Conservation (phyloP, 1,139 yeast species). For the Saccharomyces pastorianus region DNA sequence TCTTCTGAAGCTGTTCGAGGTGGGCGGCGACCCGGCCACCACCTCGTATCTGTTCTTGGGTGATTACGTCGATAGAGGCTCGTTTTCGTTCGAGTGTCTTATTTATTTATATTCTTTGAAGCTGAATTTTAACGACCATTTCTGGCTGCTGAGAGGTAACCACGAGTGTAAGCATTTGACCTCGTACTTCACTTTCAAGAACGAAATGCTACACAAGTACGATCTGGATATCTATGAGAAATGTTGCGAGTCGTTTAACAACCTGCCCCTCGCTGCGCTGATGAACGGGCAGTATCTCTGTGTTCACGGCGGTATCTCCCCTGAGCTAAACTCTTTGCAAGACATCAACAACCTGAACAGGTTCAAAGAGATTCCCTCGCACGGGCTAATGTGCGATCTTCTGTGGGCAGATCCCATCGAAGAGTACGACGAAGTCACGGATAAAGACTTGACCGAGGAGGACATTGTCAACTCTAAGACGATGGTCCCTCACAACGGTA, state of each 20-base stretch:
- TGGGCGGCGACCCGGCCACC: constrained; percentile 78
- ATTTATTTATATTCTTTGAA: constrained; percentile 75
- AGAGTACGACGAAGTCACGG: constrained; percentile 68
- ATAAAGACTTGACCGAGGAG: constrained; percentile 32
- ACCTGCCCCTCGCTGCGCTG: constrained; percentile 85
- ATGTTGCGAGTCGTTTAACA: constrained; percentile 72
- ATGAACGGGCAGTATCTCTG: constrained; percentile 94
- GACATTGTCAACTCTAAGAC: background rate
- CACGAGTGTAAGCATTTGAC: constrained; percentile 94
- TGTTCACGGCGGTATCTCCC: constrained; percentile 96
- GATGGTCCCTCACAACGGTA: background rate
- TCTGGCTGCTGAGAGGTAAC: constrained; percentile 85
- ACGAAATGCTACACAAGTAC: constrained; percentile 86
- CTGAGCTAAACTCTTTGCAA: constrained; percentile 63
- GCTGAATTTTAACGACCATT: constrained; percentile 63
- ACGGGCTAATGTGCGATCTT: constrained; percentile 89
- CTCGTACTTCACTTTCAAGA: constrained; percentile 85
- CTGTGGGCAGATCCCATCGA: constrained; percentile 96
- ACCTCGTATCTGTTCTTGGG: constrained; percentile 84
- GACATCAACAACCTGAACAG: constrained; percentile 68
- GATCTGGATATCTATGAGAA: constrained; percentile 59
- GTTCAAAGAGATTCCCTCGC: constrained; percentile 88
- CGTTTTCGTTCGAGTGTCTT: constrained; percentile 83
- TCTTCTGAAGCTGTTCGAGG: constrained; percentile 83
- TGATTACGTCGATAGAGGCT: constrained; percentile 94